Percentiles rank a stretch among this genome's conserved stretches.
These are phyloP conservation scores for Pseudogymnoascus sp. DNA, from an alignment of 2,329 filamentous ascomycete species.

Conservation along the genomic window DNA sequence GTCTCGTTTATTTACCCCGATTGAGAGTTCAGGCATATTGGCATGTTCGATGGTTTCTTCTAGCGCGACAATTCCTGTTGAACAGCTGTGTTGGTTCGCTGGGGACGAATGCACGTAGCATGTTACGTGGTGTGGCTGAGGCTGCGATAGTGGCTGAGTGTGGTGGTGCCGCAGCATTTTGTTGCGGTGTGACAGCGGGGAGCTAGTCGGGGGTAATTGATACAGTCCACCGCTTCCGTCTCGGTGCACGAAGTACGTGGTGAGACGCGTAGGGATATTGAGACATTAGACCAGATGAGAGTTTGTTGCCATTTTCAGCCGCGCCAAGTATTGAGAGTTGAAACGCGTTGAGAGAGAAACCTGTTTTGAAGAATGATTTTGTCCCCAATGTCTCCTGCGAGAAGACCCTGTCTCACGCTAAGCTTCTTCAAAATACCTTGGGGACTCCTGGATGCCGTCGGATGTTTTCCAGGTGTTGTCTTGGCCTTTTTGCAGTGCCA, in stretches of 20 bases:
- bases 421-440: background rate
- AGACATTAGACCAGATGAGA: background rate
- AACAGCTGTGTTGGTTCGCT: background rate
- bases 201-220: background rate
- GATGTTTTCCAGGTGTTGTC: background rate
- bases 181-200: background rate
- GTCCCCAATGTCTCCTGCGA: background rate
- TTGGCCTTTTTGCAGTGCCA: background rate
- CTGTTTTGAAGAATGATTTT: background rate
- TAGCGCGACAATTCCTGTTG: background rate
- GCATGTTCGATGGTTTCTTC: background rate
- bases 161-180: background rate
- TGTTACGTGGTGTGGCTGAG: background rate
- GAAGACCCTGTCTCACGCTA: background rate
- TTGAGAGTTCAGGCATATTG: background rate
- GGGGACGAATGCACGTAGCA: background rate
- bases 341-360: background rate
- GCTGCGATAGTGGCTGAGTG: background rate
- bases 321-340: background rate
- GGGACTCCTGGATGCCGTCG: no score
- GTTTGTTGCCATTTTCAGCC: background rate
- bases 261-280: background rate
- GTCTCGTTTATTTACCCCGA: background rate
- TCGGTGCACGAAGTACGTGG: background rate
- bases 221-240: background rate